phyloP scores from a whole-genome alignment of 805 yeast species.

The Candida sonorensis region DNA sequence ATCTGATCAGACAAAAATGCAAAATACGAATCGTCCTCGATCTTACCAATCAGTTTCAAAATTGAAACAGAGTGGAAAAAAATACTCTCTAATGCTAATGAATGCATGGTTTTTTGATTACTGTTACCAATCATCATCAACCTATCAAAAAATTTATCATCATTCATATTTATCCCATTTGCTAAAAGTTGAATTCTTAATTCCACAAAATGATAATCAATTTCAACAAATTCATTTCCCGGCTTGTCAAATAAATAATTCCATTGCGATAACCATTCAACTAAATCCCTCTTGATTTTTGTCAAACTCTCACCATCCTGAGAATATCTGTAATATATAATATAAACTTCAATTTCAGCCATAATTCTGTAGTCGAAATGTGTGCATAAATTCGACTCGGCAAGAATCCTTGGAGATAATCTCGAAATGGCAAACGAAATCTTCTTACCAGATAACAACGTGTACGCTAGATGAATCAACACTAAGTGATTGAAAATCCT shows the following conservation, averaged over 20 bases:
- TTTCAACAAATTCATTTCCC: conserved; percentile 65
- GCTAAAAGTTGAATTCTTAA: conserved; percentile 34
- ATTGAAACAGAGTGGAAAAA: conserved; percentile 34
- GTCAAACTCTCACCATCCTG: conserved; percentile 28
- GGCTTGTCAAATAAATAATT: conserved; percentile 62
- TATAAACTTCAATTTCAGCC: conserved; percentile 60
- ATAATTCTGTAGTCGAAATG: conserved; percentile 82
- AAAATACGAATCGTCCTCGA: conserved; percentile 46
- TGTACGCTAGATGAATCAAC: conserved; percentile 59
- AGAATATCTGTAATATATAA: conserved; percentile 51
- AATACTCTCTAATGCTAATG: conserved; percentile 23
- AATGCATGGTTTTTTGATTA: background rate
- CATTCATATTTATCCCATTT: conserved; percentile 5
- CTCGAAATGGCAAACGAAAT: conserved; percentile 32
- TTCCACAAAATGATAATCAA: conserved; percentile 58
- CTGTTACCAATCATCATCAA: too few species aligned
- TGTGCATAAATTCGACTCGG: conserved; percentile 54
- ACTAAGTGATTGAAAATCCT: conserved; percentile 69
- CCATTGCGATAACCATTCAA: conserved; percentile 64
- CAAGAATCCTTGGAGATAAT: conserved; percentile 32
- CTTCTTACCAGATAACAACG: conserved; percentile 49
- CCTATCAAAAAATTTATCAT: too few species aligned
- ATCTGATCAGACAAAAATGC: conserved; percentile 68
- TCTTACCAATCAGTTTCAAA: conserved; percentile 32
- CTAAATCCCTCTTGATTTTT: conserved; percentile 32